Conservation (phyloP, 2,329 filamentous ascomycete genomes). For the Truncatella angustata region DNA sequence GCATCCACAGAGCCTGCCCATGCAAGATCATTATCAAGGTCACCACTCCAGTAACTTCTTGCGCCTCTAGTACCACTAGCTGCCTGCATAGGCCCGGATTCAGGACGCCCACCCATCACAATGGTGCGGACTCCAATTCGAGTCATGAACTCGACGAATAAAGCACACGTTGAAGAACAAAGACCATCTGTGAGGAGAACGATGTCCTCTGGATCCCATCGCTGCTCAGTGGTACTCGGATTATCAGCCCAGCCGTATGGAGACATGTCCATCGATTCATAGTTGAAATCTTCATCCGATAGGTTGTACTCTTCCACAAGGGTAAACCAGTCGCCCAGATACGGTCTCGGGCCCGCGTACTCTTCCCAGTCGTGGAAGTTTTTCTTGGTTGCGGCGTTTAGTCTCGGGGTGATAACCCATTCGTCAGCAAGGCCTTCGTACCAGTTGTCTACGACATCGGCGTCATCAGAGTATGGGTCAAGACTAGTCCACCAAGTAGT, state of each 20-base stretch:
- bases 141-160: conserved; percentile 30
- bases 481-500: conserved; percentile 13
- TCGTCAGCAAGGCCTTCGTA: no score
- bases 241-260: no score
- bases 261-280: conserved; percentile 4
- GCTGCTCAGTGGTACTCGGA: no score
- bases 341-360: conserved; percentile 17
- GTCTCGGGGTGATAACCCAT: conserved; percentile 18
- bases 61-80: conserved; percentile 65
- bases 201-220: neutral
- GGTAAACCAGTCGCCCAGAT: conserved; percentile 17
- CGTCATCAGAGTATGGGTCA: neutral
- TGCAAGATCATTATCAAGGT: conserved; percentile 23
- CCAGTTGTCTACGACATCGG: no score
- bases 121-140: conserved; percentile 31
- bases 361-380: conserved; percentile 21
- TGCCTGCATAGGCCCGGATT: conserved; percentile 50
- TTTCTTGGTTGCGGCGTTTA: conserved; percentile 19
- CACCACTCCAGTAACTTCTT: no score
- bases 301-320: conserved; percentile 17
- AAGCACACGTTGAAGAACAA: conserved; percentile 29
- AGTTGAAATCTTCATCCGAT: conserved; percentile 12
- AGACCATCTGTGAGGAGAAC: conserved; percentile 24
- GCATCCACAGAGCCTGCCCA: conserved; percentile 13
- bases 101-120: conserved; percentile 52